phyloP scores from a whole-genome alignment of 2,329 filamentous ascomycete genomes.

The Drechslera avenae region DNA sequence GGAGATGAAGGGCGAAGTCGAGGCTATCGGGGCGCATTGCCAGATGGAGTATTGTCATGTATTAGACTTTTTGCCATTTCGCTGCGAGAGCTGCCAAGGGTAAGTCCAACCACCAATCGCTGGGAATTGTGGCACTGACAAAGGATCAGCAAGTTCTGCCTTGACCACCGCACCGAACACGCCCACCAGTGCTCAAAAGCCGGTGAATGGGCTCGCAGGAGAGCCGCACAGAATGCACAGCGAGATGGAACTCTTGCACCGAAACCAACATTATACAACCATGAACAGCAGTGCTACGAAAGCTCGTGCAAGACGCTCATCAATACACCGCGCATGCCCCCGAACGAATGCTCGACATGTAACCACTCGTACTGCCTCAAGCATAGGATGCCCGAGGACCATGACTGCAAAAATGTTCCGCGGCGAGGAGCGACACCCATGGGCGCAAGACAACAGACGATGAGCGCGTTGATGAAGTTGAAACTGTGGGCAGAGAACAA shows the following conservation, averaged over 20 bases:
- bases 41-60: constrained; percentile 89
- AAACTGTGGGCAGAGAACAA: constrained; percentile 81
- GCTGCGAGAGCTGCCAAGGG: constrained; percentile 83
- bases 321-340: constrained; percentile 66
- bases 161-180: constrained; percentile 88
- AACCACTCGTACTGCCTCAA: constrained; percentile 78
- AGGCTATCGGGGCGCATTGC: constrained; percentile 88
- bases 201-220: constrained; percentile 62
- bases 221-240: constrained; percentile 49
- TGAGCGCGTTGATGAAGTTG: constrained; percentile 75
- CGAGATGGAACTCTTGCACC: constrained; percentile 32
- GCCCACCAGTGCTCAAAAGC: constrained; percentile 71
- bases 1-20: constrained; percentile 75
- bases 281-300: constrained; percentile 72
- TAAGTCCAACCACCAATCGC: constrained; percentile 26
- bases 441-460: constrained; percentile 55
- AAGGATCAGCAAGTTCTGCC: constrained; percentile 76
- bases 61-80: constrained; percentile 94
- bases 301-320: constrained; percentile 71
- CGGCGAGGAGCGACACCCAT: constrained; percentile 58
- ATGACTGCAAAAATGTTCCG: constrained; percentile 72
- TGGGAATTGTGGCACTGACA: constrained; percentile 10
- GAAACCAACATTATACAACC: constrained; percentile 62
- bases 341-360: constrained; percentile 71
- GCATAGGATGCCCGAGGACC: constrained; percentile 77